Base-by-base conservation (phyloP, 805 yeast species). In the Priceomyces medius region DNA sequence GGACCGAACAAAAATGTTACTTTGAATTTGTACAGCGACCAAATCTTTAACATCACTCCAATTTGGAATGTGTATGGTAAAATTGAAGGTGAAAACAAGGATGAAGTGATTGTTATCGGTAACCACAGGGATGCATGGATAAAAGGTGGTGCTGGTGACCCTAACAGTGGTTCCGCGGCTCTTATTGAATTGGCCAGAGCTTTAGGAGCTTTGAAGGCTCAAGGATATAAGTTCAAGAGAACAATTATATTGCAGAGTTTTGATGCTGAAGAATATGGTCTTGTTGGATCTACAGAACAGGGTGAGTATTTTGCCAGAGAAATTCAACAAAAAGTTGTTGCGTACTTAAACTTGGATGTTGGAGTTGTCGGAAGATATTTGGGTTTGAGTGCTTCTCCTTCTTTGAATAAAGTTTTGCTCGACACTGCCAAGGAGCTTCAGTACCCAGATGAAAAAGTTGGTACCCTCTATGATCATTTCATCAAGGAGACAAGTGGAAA, bases 281-380 rank as follows among this genome's bases (percentile, higher is more conserved):
- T 70, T 45, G 49, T 78, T 35, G 83, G 83, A 5, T 75, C 81
- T 1, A 77, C 82, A 3, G 83, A 77, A 52, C 74, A 54, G 48
- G 83, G 79, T 31, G 82, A 78, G 57, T 70, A 62, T 47, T 68
- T 70, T 39, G 62, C 74, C 13, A 61, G 59, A 23, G 45, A 50
- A 7, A 61, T 76, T 45, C 61, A 63, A 39, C 61, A 59, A 34
- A 68, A 73, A 14, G 74, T 74, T 4, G 71, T 78, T 17, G 76
- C 76, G 0, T 78, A 77, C 51, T 56, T 78, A 42, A 77, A 78
- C 51, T 53, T 77, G 53, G 81, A 77, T 53, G 64, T 63, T 5
- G 78, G 80, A 2, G 74, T 80, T 2, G 54, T 69, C 18, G 90
- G 90, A 1, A 59, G 69, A 10, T 53, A 64, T 19, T 67, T 85